A percentile compares a stretch with the other conserved stretches of the same genome.
phyloP scores from a whole-genome alignment of 139 green algal species.

The Chlamydomonas sphaeroides region DNA sequence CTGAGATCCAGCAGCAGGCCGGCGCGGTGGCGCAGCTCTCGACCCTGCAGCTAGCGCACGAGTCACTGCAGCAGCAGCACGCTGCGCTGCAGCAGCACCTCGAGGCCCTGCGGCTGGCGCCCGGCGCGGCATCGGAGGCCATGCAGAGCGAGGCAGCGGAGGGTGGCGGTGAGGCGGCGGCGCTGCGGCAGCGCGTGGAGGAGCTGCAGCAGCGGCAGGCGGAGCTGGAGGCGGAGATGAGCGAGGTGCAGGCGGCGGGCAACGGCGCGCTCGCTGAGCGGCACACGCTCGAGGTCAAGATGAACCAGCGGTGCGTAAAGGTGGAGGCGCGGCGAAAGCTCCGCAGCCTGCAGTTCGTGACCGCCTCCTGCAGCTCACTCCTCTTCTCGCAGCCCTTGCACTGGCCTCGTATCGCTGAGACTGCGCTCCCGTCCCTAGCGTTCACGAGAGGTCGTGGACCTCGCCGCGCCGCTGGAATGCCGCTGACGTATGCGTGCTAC shows the following conservation, averaged over 20 bases:
- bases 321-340: too few species aligned
- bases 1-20: not conserved
- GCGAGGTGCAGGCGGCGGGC: constrained; percentile 35
- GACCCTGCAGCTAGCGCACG: not conserved
- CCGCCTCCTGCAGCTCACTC: too few species aligned
- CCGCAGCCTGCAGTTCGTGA: too few species aligned
- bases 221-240: constrained; percentile 38
- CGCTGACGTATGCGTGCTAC: too few species aligned
- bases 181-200: not conserved
- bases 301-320: too few species aligned
- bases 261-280: constrained; percentile 38
- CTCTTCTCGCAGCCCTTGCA: too few species aligned
- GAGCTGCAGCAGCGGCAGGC: constrained; percentile 35
- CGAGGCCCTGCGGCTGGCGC: not conserved
- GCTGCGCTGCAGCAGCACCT: not conserved
- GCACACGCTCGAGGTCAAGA: constrained; percentile 13
- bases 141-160: not conserved
- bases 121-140: not conserved
- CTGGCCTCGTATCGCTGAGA: too few species aligned
- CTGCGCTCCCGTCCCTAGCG: too few species aligned
- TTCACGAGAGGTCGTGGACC: too few species aligned
- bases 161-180: not conserved
- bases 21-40: not conserved
- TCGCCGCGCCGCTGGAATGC: too few species aligned
- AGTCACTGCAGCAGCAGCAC: constrained; percentile 16